Conservation (phyloP, 805 yeast species). For the Helenozyma baotianmanensis region DNA sequence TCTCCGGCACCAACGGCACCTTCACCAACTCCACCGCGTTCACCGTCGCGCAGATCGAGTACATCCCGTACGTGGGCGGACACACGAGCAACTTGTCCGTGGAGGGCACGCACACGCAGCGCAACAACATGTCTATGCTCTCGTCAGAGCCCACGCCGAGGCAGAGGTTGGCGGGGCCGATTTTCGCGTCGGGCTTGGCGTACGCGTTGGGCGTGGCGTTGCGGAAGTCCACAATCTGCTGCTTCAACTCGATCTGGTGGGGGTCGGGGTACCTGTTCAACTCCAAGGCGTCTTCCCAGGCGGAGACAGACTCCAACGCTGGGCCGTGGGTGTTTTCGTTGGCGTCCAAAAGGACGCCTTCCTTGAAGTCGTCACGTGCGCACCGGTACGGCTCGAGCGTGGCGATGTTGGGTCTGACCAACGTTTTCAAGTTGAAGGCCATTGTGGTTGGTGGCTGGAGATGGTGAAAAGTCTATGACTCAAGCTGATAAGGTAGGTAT, state of each 20-base stretch:
- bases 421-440: conserved; percentile 46
- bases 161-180: conserved; percentile 69
- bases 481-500: conserved; percentile 1
- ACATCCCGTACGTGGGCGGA: conserved; percentile 99
- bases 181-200: conserved; percentile 11
- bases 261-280: conserved; percentile 97
- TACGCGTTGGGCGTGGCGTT: conserved; percentile 43
- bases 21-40: conserved; percentile 78
- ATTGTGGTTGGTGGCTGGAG: conserved; percentile 8
- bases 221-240: conserved; percentile 66
- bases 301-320: conserved; percentile 45
- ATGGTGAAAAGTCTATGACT: conserved; percentile 1
- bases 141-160: conserved; percentile 98
- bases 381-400: conserved; percentile 88
- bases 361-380: conserved; percentile 92
- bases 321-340: conserved; percentile 96
- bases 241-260: conserved; percentile 76
- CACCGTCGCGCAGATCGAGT: conserved; percentile 81
- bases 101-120: conserved; percentile 82
- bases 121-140: conserved; percentile 80
- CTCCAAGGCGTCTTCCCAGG: conserved; percentile 46
- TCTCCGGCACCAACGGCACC: conserved; percentile 57
- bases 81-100: conserved; percentile 76
- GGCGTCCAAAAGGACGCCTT: conserved; percentile 87
- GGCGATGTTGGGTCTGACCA: conserved; percentile 83